Evolutionary conservation across 768 basidiomycete species (phyloP), one percentile per base, ranked within the genome.

Genomic region (Sporobolomyces pararoseus): DNA sequence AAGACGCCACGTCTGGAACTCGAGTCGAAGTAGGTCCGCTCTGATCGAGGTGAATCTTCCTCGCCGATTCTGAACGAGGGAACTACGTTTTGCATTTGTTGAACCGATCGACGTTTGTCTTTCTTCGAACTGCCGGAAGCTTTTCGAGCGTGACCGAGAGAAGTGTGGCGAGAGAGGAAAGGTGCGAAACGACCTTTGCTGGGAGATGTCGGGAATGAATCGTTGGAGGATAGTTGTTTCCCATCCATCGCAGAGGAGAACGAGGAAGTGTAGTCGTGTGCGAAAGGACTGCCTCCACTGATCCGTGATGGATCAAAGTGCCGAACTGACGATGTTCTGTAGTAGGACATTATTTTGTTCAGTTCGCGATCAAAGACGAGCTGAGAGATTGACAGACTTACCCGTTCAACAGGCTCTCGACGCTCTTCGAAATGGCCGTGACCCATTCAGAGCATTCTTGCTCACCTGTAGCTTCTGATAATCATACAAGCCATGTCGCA

Each of bases 391-490:
- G 42, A n/a, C 3, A 1, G 10, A 44, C 69, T 34, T 51, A 69
- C 75, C 75, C 75, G 42, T 76, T 73, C 4, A 76, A 32, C n/a
- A 76, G 27, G 9, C 62, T 65, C 47, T 76, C 70, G 27, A 76
- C 70, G 49, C 65, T 63, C 44, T 70, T 70, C 12, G 63, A 51
- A 44, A 76, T 72, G 12, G 73, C 68, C 4, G 58, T 21, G 12
- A 72, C 58, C 75, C 75, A 76, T 25, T 63, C 59, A 7, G 58
- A 46, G 29, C 65, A 66, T n/a, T 74, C 75, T 42, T 65, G 21
- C 4, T 71, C 68, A 12, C 52, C 51, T 5, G 51, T 50, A 13
- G 73, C 73, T 44, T 76, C 55, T 58, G 35, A 9, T 29, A 53
- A 53, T 16, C 52, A 21, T 16, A 7, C 5, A 25, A 29, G 32